These are phyloP conservation scores for Auriscalpium microsporum DNA, from an alignment of 768 basidiomycete genomes.

Conservation along the genomic window DNA sequence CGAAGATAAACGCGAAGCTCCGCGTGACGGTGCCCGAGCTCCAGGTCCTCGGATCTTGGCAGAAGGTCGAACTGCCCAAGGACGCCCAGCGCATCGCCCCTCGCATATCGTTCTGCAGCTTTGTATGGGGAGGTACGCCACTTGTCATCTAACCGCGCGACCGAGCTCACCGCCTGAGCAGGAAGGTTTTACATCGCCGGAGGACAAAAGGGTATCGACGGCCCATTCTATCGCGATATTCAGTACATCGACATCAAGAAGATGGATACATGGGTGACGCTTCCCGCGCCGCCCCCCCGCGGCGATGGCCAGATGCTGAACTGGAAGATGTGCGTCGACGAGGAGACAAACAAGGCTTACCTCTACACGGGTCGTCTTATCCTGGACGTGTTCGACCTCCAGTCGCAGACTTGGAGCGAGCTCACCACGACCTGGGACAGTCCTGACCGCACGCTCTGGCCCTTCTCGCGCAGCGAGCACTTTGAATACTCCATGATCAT, in stretches of 20 bases:
- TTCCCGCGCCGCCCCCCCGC: neutral
- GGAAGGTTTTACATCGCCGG: neutral
- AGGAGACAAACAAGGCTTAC: slow-evolving; percentile 18
- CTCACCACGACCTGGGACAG: slow-evolving; percentile 10
- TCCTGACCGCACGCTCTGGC: slow-evolving; percentile 7
- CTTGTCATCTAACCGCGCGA: too few species aligned
- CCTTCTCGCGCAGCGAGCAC: neutral
- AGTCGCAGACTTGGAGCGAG: neutral
- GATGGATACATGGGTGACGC: neutral
- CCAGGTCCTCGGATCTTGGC: too few species aligned
- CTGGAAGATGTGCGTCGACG: neutral
- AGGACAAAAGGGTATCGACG: neutral
- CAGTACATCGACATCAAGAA: neutral
- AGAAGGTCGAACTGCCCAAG: too few species aligned
- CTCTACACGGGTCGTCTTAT: slow-evolving; percentile 24
- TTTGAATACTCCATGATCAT: slow-evolving; percentile 3
- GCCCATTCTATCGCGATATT: neutral
- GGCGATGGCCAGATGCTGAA: neutral
- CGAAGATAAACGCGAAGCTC: too few species aligned
- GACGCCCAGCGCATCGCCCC: too few species aligned
- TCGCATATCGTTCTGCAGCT: too few species aligned
- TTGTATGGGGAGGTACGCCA: too few species aligned
- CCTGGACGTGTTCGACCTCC: slow-evolving; percentile 25
- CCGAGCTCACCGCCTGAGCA: neutral
- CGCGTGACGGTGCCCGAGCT: too few species aligned